A percentile compares a stretch with the other conserved stretches of the same genome.
phyloP scores from a whole-genome alignment of 257 asterid genomes.

The Solanum arcanum region DNA sequence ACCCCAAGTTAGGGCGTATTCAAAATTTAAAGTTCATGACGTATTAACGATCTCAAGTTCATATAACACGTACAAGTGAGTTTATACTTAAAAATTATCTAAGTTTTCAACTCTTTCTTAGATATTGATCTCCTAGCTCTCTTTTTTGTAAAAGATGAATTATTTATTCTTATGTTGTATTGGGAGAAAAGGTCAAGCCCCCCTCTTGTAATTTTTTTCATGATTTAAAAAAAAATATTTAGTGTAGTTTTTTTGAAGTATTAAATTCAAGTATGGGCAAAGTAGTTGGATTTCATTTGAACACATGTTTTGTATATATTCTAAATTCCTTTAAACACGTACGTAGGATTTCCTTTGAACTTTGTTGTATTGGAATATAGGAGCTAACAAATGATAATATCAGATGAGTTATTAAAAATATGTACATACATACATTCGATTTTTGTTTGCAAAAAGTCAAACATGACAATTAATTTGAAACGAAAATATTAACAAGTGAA shows the following conservation, averaged over 20 bases:
- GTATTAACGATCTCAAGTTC: background rate
- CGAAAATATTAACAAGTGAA: background rate
- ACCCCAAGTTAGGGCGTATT: background rate
- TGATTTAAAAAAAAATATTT: no score
- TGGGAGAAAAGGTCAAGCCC: background rate
- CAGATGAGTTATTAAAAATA: background rate
- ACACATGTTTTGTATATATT: background rate
- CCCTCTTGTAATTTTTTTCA: background rate
- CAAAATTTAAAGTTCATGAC: no score
- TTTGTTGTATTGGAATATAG: background rate
- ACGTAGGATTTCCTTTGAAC: background rate
- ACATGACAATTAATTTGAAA: background rate
- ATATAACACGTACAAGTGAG: no score
- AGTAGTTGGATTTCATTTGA: background rate
- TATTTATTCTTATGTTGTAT: background rate
- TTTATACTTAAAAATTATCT: no score
- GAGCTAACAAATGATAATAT: background rate
- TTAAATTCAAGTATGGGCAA: background rate
- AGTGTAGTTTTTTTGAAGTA: background rate
- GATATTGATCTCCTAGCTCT: background rate
- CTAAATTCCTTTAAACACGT: background rate
- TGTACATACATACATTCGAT: background rate
- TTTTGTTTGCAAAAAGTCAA: background rate
- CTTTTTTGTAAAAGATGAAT: background rate
- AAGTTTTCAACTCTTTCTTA: background rate